Percentiles rank a stretch among this genome's conserved stretches.
phyloP scores from a whole-genome alignment of 2,329 filamentous ascomycete genomes.

The Ceratocystis smalleyi region DNA sequence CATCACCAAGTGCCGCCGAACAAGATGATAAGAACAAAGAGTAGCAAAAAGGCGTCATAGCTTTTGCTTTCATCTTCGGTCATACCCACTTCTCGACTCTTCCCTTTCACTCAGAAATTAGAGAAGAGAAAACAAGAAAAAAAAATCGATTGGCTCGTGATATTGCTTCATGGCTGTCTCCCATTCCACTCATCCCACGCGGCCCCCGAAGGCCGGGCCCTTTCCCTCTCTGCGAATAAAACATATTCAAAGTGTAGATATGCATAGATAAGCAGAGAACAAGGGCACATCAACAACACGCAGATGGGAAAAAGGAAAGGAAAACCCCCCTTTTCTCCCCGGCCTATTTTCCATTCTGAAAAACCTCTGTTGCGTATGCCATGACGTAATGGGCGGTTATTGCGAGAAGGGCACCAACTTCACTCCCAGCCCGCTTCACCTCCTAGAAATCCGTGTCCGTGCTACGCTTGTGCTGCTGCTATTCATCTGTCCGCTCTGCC shows the following conservation, averaged over 20 bases:
- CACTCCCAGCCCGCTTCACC: no score
- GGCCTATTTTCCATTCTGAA: not conserved
- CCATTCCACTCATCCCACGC: not conserved
- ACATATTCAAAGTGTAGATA: not conserved
- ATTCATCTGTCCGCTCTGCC: no score
- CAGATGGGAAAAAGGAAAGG: not conserved
- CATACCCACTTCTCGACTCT: not conserved
- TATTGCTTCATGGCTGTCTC: not conserved
- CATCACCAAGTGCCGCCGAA: not conserved
- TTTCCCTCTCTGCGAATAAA: no score
- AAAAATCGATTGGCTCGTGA: not conserved
- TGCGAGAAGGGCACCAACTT: no score
- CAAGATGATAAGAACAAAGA: not conserved
- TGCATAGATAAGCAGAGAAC: not conserved
- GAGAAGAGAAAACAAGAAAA: not conserved
- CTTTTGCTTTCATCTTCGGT: not conserved
- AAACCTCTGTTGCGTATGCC: not conserved
- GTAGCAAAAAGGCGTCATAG: not conserved
- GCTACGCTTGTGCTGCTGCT: no score
- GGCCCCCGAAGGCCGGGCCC: no score
- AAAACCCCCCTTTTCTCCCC: not conserved
- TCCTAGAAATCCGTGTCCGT: no score
- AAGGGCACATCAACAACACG: not conserved
- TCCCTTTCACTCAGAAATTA: not conserved
- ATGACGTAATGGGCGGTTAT: not conserved